phyloP scores from a whole-genome alignment of 1,284 basidiomycete genomes.

The Ustilago hordei region DNA sequence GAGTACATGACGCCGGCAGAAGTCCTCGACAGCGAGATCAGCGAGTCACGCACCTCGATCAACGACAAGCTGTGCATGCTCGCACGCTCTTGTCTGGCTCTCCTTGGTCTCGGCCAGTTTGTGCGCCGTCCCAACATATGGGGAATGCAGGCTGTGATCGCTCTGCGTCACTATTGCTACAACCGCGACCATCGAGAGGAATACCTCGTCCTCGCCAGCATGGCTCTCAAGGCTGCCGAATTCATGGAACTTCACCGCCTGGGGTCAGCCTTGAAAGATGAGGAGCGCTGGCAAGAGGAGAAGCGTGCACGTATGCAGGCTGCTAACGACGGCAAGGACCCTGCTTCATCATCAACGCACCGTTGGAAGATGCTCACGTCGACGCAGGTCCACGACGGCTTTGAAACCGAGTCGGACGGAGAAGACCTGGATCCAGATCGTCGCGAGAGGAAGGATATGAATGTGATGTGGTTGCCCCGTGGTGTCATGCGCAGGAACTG shows the following conservation, averaged over 20 bases:
- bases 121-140: constrained; percentile 43
- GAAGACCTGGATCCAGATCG: constrained; percentile 45
- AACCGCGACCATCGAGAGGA: constrained; percentile 48
- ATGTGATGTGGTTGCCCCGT: constrained; percentile 45
- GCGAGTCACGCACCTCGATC: constrained; percentile 32
- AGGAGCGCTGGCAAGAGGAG: constrained; percentile 52
- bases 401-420: constrained; percentile 43
- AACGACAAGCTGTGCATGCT: constrained; percentile 31
- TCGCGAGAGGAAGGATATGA: constrained; percentile 33
- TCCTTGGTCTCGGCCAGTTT: constrained; percentile 37
- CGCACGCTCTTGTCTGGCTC: constrained; percentile 13
- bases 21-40: constrained; percentile 43
- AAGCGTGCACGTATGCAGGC: constrained; percentile 6
- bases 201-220: constrained; percentile 28
- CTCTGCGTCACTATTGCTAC: constrained; percentile 46
- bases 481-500: constrained; percentile 23
- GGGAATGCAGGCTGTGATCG: constrained; percentile 44
- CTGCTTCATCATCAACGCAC: constrained; percentile 17
- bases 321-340: constrained; percentile 18
- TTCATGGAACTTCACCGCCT: constrained; percentile 51
- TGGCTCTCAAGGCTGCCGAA: constrained; percentile 52
- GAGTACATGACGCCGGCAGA: constrained; percentile 51
- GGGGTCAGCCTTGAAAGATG: constrained; percentile 56
- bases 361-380: constrained; percentile 48
- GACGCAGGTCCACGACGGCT: constrained; percentile 32